These are phyloP conservation scores for Suillus tomentosus DNA, from an alignment of 768 basidiomycete genomes.

Conservation along the genomic window DNA sequence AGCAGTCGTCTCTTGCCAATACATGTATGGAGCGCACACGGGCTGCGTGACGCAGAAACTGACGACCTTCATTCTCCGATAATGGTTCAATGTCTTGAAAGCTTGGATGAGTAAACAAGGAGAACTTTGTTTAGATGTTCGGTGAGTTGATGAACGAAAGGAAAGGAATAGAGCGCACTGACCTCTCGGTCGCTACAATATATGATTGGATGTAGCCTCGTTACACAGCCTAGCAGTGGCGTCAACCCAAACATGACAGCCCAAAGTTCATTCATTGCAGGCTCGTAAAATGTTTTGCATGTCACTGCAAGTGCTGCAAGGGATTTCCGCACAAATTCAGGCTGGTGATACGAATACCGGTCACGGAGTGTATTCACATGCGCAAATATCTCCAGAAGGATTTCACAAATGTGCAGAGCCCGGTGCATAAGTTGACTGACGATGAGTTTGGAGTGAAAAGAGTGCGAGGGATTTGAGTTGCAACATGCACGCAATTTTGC, in stretches of 20 bases:
- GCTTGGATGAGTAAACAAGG: too few species aligned
- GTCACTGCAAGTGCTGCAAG: constrained; percentile 7
- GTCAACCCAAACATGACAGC: not conserved
- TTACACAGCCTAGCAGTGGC: not conserved
- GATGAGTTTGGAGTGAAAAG: not conserved
- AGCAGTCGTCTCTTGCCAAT: not conserved
- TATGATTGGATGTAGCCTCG: not conserved
- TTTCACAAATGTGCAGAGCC: not conserved
- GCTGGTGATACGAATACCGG: not conserved
- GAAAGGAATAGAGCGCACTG: not conserved
- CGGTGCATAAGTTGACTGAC: not conserved
- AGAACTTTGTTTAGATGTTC: not conserved
- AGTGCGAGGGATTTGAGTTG: not conserved
- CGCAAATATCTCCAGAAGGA: not conserved
- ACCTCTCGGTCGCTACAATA: not conserved
- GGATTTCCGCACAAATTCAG: not conserved
- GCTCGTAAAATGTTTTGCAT: not conserved
- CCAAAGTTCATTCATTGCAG: constrained; percentile 8
- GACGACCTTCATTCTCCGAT: not conserved
- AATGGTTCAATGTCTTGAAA: not conserved
- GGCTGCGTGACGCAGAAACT: not conserved
- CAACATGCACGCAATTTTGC: too few species aligned
- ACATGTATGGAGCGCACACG: not conserved
- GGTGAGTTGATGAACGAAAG: not conserved
- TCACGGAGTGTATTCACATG: not conserved